Evolutionary conservation across 2,329 filamentous ascomycete genomes (phyloP).

Genomic region (Aspergillus nomiae): DNA sequence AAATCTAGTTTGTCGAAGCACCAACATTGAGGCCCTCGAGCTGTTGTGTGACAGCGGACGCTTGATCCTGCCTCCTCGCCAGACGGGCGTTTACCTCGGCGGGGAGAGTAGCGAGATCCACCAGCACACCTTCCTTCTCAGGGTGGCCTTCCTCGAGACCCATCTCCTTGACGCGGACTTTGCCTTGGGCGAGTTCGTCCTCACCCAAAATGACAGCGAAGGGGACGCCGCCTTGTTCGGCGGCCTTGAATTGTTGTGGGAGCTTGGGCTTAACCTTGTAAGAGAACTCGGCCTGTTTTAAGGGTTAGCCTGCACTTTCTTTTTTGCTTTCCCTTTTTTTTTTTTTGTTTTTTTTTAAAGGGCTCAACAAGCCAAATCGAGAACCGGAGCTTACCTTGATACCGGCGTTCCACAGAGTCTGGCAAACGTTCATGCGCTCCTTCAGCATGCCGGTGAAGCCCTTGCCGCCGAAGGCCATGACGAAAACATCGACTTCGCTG

Average conservation of each 20-base stretch:
- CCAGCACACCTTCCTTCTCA: conserved; percentile 83
- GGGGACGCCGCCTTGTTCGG: conserved; percentile 76
- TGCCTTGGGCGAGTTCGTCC: conserved; percentile 79
- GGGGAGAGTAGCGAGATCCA: conserved; percentile 54
- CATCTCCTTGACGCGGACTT: conserved; percentile 86
- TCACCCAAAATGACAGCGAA: conserved; percentile 89
- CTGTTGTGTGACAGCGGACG: conserved; percentile 23
- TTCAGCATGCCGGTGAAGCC: conserved; percentile 77
- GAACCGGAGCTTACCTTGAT: conserved; percentile 64
- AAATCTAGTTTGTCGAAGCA: conserved; percentile 13
- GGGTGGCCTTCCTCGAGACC: conserved; percentile 78
- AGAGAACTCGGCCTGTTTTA: conserved; percentile 71
- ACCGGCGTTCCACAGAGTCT: conserved; percentile 79
- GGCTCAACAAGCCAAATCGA: neutral
- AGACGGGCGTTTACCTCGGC: conserved; percentile 28
- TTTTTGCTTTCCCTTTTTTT: too few species aligned
- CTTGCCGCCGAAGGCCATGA: conserved; percentile 93
- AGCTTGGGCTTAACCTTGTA: conserved; percentile 92
- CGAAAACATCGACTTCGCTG: conserved; percentile 84
- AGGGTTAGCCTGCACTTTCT: conserved; percentile 22
- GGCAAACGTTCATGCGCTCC: conserved; percentile 80
- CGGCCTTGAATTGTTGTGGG: conserved; percentile 86
- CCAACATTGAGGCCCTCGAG: conserved; percentile 26
- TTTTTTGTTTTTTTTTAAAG: neutral
- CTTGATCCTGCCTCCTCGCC: conserved; percentile 22